These are phyloP conservation scores for Macrotyloma uniflorum DNA, from an alignment of 306 rosid genomes.

Conservation along the genomic window DNA sequence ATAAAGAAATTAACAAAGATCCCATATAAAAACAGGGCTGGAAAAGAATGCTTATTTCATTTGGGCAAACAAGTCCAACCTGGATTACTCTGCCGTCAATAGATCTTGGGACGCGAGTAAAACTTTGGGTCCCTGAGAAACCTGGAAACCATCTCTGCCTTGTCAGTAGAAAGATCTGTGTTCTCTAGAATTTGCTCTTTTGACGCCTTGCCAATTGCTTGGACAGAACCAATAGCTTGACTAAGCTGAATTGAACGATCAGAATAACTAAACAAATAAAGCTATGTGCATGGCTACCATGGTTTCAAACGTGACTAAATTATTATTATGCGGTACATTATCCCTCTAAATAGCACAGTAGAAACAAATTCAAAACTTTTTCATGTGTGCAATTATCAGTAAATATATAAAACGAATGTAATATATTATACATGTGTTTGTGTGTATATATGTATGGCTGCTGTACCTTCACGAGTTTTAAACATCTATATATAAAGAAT, in stretches of 20 bases:
- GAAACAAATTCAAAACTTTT: constrained; percentile 23
- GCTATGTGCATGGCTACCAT: constrained; percentile 20
- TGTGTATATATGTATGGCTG: neutral
- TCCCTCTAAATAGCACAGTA: neutral
- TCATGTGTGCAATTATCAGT: constrained; percentile 9
- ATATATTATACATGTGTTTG: neutral
- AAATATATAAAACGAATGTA: constrained; percentile 18
- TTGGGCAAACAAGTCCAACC: neutral
- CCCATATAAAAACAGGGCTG: constrained; percentile 3
- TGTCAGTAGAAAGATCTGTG: constrained; percentile 86
- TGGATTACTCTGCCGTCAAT: constrained; percentile 41
- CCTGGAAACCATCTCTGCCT: constrained; percentile 68
- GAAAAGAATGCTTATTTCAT: neutral
- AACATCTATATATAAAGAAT: constrained; percentile 17
- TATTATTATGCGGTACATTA: neutral
- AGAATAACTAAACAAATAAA: constrained; percentile 40
- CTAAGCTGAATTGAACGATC: constrained; percentile 60
- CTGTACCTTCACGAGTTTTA: constrained; percentile 20
- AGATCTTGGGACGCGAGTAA: constrained; percentile 71
- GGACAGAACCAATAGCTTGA: constrained; percentile 91
- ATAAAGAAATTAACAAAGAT: constrained; percentile 1
- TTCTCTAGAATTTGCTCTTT: constrained; percentile 74
- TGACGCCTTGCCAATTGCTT: constrained; percentile 81
- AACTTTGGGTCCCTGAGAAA: constrained; percentile 81
- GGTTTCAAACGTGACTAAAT: constrained; percentile 11